Evolutionary conservation across 768 basidiomycete species (phyloP).

Genomic region (Amylocystis lapponica): DNA sequence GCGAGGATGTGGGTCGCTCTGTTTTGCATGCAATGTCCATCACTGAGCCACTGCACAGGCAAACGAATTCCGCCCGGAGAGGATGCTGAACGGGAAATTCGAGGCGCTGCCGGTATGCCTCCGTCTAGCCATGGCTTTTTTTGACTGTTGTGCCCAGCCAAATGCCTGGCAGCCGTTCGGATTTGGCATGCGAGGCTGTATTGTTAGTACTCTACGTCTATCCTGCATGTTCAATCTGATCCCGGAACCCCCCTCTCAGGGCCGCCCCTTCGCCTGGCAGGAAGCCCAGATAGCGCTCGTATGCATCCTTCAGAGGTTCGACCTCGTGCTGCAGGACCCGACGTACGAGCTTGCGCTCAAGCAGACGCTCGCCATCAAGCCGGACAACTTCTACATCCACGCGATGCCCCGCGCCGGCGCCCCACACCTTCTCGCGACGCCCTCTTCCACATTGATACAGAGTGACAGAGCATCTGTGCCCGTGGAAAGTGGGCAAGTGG

Average conservation of each 20-base stretch:
- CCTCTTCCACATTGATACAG: slow-evolving; percentile 4
- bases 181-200: slow-evolving; percentile 18
- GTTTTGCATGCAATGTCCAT: not conserved
- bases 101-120: slow-evolving; percentile 34
- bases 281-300: slow-evolving; percentile 38
- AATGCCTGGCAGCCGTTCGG: slow-evolving; percentile 40
- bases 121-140: not conserved
- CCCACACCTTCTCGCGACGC: slow-evolving; percentile 13
- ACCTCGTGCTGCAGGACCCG: slow-evolving; percentile 37
- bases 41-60: slow-evolving; percentile 13
- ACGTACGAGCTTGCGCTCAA: slow-evolving; percentile 38
- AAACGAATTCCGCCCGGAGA: slow-evolving; percentile 38
- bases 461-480: not conserved
- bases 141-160: slow-evolving; percentile 22
- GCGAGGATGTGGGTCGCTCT: slow-evolving; percentile 35
- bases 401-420: slow-evolving; percentile 29
- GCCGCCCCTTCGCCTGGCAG: slow-evolving; percentile 43
- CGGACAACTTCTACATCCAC: slow-evolving; percentile 34
- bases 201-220: slow-evolving; percentile 9
- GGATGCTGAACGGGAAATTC: slow-evolving; percentile 45
- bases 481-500: not conserved
- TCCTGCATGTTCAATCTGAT: not conserved
- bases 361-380: slow-evolving; percentile 44
- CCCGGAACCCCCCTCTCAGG: slow-evolving; percentile 14
- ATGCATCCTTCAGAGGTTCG: slow-evolving; percentile 41